phyloP scores from a whole-genome alignment of 2,329 filamentous ascomycete species.

The Malbranchea cinnamomea region DNA sequence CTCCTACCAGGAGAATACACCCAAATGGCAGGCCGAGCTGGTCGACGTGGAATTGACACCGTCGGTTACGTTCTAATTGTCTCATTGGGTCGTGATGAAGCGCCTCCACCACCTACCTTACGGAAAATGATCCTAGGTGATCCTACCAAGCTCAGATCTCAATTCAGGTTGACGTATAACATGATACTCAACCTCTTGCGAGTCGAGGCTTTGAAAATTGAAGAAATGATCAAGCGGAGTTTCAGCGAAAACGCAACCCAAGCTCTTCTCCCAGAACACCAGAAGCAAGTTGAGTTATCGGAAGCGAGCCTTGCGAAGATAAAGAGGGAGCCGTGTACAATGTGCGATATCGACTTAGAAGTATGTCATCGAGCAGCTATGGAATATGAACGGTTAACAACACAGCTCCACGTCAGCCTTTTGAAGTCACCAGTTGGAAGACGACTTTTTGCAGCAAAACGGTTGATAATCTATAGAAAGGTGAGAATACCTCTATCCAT shows the following conservation, averaged over 20 bases:
- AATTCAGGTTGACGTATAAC: constrained; percentile 96
- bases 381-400: constrained; percentile 63
- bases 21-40: constrained; percentile 93
- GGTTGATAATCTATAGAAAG: constrained; percentile 68
- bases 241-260: constrained; percentile 98
- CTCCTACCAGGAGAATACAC: constrained; percentile 92
- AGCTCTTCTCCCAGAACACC: constrained; percentile 82
- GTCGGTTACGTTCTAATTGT: constrained; percentile 94
- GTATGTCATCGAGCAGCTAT: constrained; percentile 69
- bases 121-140: constrained; percentile 92
- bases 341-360: constrained; percentile 69
- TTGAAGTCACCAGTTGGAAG: constrained; percentile 69
- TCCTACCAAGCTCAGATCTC: constrained; percentile 85
- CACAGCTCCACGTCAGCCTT: constrained; percentile 62
- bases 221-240: constrained; percentile 99
- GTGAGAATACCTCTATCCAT: constrained; percentile 16
- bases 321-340: constrained; percentile 66
- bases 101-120: constrained; percentile 68
- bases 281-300: constrained; percentile 82
- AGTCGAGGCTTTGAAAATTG: constrained; percentile 93
- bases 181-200: constrained; percentile 95
- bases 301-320: constrained; percentile 85
- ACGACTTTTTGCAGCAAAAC: constrained; percentile 59
- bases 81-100: constrained; percentile 64
- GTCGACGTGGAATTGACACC: constrained; percentile 78